Percentiles rank a stretch among this genome's conserved stretches.
Evolutionary conservation across 305 asterid species (phyloP).

Genomic region (Solanum hybrid): DNA sequence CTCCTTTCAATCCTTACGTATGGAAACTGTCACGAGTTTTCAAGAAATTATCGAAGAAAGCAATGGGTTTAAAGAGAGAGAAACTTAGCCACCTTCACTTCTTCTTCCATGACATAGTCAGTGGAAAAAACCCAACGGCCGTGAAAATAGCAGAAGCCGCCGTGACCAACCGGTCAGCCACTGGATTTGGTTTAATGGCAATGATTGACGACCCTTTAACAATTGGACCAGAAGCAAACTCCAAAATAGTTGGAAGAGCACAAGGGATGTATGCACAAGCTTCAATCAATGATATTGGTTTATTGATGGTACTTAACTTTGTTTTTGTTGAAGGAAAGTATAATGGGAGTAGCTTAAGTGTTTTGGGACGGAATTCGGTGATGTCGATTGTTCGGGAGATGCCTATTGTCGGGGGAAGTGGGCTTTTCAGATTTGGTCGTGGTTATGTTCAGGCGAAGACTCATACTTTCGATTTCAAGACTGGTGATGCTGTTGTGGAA

Average conservation of each 20-base stretch:
- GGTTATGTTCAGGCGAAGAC: conserved; percentile 29
- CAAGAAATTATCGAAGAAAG: conserved; percentile 10
- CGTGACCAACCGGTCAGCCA: conserved; percentile 6
- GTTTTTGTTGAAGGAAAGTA: conserved; percentile 24
- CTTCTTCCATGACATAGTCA: conserved; percentile 26
- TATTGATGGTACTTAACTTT: conserved; percentile 20
- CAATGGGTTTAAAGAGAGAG: conserved; percentile 11
- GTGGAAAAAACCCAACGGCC: conserved; percentile 21
- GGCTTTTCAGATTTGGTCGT: conserved; percentile 22
- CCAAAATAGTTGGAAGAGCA: conserved; percentile 26
- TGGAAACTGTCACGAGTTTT: conserved; percentile 3
- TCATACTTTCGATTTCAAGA: neutral
- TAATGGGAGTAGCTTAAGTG: conserved; percentile 21
- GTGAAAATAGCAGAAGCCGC: neutral
- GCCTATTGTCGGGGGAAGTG: conserved; percentile 29
- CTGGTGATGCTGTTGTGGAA: conserved; percentile 27
- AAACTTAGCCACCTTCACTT: conserved; percentile 29
- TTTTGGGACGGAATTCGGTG: conserved; percentile 18
- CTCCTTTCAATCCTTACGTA: neutral
- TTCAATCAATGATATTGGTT: neutral
- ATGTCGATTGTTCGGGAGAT: conserved; percentile 10
- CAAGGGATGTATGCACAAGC: conserved; percentile 30
- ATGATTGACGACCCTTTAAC: conserved; percentile 26
- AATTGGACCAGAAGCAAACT: conserved; percentile 5
- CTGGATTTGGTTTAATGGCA: conserved; percentile 13